A percentile compares a stretch with the other conserved stretches of the same genome.
phyloP scores from a whole-genome alignment of 352 stramenopile species.

The Pythium brassicae region DNA sequence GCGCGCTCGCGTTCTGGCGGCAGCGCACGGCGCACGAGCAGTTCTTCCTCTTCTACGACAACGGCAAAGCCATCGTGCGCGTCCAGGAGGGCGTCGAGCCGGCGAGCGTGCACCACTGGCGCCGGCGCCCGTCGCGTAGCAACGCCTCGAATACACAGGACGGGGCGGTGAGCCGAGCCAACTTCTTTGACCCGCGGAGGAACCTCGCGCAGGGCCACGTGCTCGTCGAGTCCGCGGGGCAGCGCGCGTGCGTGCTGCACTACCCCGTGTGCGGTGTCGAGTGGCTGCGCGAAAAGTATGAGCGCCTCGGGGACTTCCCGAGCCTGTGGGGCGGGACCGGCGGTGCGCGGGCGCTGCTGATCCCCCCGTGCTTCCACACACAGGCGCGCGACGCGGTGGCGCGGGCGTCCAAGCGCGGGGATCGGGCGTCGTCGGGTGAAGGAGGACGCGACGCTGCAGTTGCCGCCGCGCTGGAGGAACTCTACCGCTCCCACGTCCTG shows the following conservation, averaged over 20 bases:
- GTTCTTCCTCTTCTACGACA: constrained; percentile 50
- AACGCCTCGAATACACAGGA: too few relatives aligned
- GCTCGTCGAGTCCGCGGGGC: neutral
- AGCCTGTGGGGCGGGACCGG: constrained; percentile 21
- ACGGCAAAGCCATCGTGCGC: constrained; percentile 37
- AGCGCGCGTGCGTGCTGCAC: constrained; percentile 22
- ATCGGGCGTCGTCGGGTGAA: neutral
- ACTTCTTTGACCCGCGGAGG: constrained; percentile 29
- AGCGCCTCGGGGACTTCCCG: constrained; percentile 22
- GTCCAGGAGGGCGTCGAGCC: constrained; percentile 12
- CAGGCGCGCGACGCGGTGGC: constrained; percentile 19
- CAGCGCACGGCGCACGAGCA: constrained; percentile 17
- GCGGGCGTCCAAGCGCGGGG: neutral
- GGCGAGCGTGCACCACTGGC: constrained; percentile 37
- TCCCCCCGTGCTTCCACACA: constrained; percentile 37
- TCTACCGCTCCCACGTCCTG: constrained; percentile 27
- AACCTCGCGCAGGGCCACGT: constrained; percentile 12
- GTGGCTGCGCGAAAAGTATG: constrained; percentile 39
- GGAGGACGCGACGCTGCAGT: neutral
- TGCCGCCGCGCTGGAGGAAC: constrained; percentile 4
- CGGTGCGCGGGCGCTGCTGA: constrained; percentile 11
- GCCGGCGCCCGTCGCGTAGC: neutral
- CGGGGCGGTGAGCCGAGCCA: constrained; percentile 9
- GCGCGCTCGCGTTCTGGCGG: constrained; percentile 23
- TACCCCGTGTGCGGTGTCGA: constrained; percentile 36